A percentile compares a stretch with the other conserved stretches of the same genome.
These are phyloP conservation scores for Globisporangium paroecandrum DNA, from an alignment of 352 stramenopile species.

Conservation along the genomic window DNA sequence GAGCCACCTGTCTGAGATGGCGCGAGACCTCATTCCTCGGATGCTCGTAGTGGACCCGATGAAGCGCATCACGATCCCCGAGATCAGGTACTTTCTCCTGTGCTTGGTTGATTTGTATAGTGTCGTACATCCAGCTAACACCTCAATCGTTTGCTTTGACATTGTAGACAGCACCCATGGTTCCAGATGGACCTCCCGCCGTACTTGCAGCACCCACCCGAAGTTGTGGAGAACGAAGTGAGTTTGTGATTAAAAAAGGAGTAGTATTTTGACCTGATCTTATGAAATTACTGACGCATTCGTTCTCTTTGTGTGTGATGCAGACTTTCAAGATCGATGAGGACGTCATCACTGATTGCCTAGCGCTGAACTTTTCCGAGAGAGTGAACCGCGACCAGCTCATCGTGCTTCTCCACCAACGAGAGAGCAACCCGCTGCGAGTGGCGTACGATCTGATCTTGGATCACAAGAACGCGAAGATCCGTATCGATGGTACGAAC, in stretches of 20 bases:
- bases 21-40: constrained; percentile 95
- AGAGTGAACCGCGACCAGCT: constrained; percentile 59
- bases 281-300: background rate
- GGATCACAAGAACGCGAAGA: constrained; percentile 96
- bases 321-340: constrained; percentile 82
- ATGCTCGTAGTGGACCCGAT: constrained; percentile 99
- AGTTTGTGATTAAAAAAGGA: constrained; percentile 2
- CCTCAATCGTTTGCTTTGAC: background rate
- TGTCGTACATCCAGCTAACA: background rate
- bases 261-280: background rate
- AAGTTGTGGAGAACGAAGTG: constrained; percentile 95
- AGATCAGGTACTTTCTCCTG: constrained; percentile 84
- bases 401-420: constrained; percentile 44
- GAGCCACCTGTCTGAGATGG: constrained; percentile 94
- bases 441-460: constrained; percentile 97
- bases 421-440: constrained; percentile 76
- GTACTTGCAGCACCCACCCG: constrained; percentile 95
- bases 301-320: constrained; percentile 1
- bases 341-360: constrained; percentile 58
- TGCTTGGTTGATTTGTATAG: background rate
- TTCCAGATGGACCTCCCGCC: constrained; percentile 97
- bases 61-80: constrained; percentile 98
- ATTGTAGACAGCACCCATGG: constrained; percentile 91
- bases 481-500: constrained; percentile 82
- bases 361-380: constrained; percentile 47